A percentile compares a stretch with the other conserved stretches of the same genome.
phyloP scores from a whole-genome alignment of 176 grass and related monocot genomes.

The Elymus sibiricus region DNA sequence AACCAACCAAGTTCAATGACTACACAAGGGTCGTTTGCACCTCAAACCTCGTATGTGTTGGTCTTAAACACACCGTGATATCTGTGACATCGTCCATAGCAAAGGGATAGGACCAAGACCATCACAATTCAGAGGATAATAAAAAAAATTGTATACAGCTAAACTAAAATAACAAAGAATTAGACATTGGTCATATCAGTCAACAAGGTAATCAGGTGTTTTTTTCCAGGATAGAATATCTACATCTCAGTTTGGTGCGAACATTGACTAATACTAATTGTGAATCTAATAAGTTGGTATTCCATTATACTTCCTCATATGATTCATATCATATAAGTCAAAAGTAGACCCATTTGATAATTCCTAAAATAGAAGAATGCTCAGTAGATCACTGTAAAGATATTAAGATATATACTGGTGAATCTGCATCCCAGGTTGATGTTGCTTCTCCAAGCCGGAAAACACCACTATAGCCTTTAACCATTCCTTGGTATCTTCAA shows the following conservation, averaged over 20 bases:
- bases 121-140: neutral
- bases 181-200: neutral
- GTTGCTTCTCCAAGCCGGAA: conserved; percentile 94
- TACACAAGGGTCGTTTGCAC: neutral
- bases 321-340: neutral
- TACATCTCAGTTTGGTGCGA: neutral
- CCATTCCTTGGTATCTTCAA: conserved; percentile 93
- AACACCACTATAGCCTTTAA: conserved; percentile 88
- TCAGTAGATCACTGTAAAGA: neutral
- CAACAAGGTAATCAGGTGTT: neutral
- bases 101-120: neutral
- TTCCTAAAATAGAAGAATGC: neutral
- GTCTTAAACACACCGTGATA: neutral
- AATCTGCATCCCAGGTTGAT: conserved; percentile 99
- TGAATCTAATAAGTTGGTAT: neutral
- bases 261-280: neutral
- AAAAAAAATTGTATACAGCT: neutral
- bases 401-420: conserved; percentile 54
- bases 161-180: neutral
- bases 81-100: neutral
- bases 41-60: neutral
- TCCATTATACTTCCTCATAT: neutral
- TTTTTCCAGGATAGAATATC: neutral
- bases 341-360: neutral
- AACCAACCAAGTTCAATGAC: neutral